A percentile compares a stretch with the other conserved stretches of the same genome.
These are phyloP conservation scores for Pseudogymnoascus pannorum DNA, from an alignment of 2,329 filamentous ascomycete genomes.

Conservation along the genomic window DNA sequence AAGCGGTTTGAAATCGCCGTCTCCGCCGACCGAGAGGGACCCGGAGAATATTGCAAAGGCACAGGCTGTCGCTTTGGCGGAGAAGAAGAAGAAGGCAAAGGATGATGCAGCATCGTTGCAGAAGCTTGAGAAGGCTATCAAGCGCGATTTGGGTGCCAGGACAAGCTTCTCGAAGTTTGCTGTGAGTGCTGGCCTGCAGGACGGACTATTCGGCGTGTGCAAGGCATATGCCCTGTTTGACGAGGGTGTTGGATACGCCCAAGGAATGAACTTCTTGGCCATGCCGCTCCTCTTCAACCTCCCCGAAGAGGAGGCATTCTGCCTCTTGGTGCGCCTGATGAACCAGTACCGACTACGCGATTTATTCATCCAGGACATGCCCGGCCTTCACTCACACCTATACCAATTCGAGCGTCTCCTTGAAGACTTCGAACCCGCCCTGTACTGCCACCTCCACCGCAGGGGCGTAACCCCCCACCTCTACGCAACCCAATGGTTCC, in stretches of 20 bases:
- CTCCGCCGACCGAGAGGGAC: constrained; percentile 54
- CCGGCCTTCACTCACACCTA: constrained; percentile 83
- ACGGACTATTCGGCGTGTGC: constrained; percentile 89
- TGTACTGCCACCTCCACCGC: constrained; percentile 89
- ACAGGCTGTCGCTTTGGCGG: constrained; percentile 55
- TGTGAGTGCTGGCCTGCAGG: constrained; percentile 82
- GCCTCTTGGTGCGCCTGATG: constrained; percentile 87
- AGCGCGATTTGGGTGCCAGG: constrained; percentile 79
- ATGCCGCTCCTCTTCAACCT: constrained; percentile 98
- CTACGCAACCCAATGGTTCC: constrained; percentile 98
- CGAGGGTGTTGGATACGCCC: constrained; percentile 89
- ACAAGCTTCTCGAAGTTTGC: constrained; percentile 97
- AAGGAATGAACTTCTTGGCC: constrained; percentile 97
- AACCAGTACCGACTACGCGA: constrained; percentile 91
- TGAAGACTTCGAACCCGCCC: constrained; percentile 86
- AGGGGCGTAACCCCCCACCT: constrained; percentile 82
- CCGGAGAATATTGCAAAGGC: constrained; percentile 58
- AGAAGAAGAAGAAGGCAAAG: constrained; percentile 71
- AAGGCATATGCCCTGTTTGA: constrained; percentile 97
- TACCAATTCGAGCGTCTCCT: constrained; percentile 93
- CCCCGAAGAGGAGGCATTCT: constrained; percentile 96
- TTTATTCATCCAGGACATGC: constrained; percentile 93
- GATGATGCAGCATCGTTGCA: constrained; percentile 66
- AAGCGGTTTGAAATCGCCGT: constrained; percentile 48
- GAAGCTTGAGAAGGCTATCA: constrained; percentile 87